A percentile compares a stretch with the other conserved stretches of the same genome.
Evolutionary conservation across 202 grass and related monocot genomes (phyloP).

Genomic region (Carex sylvatica): DNA sequence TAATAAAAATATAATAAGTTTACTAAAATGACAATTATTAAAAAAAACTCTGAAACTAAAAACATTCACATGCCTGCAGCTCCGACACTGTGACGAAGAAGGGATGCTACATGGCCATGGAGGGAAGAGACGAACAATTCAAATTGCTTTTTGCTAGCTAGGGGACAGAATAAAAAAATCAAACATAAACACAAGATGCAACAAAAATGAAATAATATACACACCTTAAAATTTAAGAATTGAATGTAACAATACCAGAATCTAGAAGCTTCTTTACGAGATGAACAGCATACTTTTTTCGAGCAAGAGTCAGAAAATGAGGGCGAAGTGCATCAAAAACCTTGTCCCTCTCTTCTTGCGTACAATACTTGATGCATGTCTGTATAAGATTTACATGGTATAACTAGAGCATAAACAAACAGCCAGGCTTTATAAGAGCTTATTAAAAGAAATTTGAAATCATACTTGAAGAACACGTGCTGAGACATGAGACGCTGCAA

Average conservation of each 20-base stretch:
- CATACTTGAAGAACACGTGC: slow-evolving; percentile 94
- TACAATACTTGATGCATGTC: slow-evolving; percentile 76
- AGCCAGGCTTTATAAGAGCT: not conserved
- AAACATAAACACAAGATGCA: slow-evolving; percentile 17
- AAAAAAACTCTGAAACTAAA: not conserved
- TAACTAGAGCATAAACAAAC: not conserved
- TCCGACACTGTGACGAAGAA: slow-evolving; percentile 74
- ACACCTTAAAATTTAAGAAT: not conserved
- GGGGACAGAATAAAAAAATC: slow-evolving; percentile 28
- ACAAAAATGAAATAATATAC: slow-evolving; percentile 18
- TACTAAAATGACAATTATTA: not conserved
- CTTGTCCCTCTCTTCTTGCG: slow-evolving; percentile 55
- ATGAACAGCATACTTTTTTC: slow-evolving; percentile 84
- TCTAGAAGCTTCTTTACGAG: slow-evolving; percentile 92
- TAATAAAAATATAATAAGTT: slow-evolving; percentile 18
- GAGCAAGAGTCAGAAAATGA: slow-evolving; percentile 63
- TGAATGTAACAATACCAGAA: slow-evolving; percentile 42
- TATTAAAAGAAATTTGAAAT: not conserved
- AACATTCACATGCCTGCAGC: slow-evolving; percentile 55
- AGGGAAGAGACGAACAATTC: slow-evolving; percentile 77
- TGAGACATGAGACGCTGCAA: slow-evolving; percentile 69
- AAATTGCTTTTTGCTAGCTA: slow-evolving; percentile 86
- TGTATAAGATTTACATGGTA: slow-evolving; percentile 19
- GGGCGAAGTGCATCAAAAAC: slow-evolving; percentile 65
- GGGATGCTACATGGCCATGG: slow-evolving; percentile 66